A percentile compares a stretch with the other conserved stretches of the same genome.
Evolutionary conservation across 371 early-diverging fungal genomes (phyloP).

Genomic region (Blakeslea trispora): DNA sequence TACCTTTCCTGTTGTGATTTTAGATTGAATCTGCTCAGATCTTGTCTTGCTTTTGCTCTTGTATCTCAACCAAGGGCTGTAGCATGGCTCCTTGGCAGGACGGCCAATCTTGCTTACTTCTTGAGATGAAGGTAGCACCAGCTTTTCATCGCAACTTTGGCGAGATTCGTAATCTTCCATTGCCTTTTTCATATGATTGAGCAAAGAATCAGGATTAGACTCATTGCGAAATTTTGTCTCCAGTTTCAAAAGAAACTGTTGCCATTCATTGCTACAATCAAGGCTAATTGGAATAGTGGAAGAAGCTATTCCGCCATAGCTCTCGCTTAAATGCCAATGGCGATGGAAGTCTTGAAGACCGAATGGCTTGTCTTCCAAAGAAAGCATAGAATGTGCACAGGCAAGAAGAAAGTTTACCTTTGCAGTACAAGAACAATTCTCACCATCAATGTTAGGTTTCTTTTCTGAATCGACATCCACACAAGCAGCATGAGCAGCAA

Average conservation of each 20-base stretch:
- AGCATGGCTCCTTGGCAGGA: not conserved
- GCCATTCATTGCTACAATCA: no score
- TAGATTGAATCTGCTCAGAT: not conserved
- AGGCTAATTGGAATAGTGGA: not conserved
- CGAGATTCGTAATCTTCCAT: no score
- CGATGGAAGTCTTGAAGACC: not conserved
- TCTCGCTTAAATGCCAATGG: not conserved
- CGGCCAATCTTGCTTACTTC: not conserved
- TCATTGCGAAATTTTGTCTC: no score
- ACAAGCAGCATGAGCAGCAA: not conserved
- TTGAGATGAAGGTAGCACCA: not conserved
- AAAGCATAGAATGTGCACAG: not conserved
- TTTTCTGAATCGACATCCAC: not conserved
- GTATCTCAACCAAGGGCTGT: not conserved
- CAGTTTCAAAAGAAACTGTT: no score
- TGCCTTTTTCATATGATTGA: no score
- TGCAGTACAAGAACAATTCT: not conserved
- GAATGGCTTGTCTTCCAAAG: not conserved
- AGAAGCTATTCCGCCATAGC: not conserved
- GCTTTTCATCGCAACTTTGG: not conserved
- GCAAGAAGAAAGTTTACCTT: not conserved
- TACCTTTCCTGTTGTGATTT: not conserved
- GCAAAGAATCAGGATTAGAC: no score
- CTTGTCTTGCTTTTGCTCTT: not conserved
- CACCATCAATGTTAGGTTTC: not conserved